Evolutionary conservation across 2,329 filamentous ascomycete species (phyloP).

Genomic region (Colletotrichum coccodes): DNA sequence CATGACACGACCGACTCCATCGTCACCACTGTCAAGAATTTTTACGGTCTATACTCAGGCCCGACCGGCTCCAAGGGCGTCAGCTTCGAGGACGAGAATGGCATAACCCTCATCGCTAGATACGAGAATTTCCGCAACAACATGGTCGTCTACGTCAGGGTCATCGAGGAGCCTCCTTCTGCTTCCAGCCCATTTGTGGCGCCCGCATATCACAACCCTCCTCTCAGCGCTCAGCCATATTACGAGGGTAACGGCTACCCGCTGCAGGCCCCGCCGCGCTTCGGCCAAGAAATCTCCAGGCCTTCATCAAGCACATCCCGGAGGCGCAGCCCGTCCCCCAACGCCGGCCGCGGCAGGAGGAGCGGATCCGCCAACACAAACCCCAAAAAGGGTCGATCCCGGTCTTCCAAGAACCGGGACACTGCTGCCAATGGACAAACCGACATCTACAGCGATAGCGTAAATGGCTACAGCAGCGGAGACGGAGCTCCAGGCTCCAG

Average conservation of each 20-base stretch:
- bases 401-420: conserved; percentile 75
- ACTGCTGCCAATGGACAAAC: conserved; percentile 55
- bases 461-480: conserved; percentile 86
- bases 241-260: conserved; percentile 65
- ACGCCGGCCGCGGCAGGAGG: conserved; percentile 74
- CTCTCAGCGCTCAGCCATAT: conserved; percentile 63
- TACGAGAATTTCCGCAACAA: conserved; percentile 96
- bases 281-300: conserved; percentile 71
- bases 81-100: conserved; percentile 92
- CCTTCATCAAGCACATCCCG: conserved; percentile 77
- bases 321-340: conserved; percentile 82
- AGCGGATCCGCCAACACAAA: conserved; percentile 77
- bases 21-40: conserved; percentile 98
- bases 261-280: conserved; percentile 58
- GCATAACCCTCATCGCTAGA: conserved; percentile 90
- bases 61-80: conserved; percentile 78
- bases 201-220: conserved; percentile 61
- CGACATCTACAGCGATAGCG: conserved; percentile 72
- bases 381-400: conserved; percentile 74
- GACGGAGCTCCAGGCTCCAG: conserved; percentile 83
- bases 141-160: conserved; percentile 93
- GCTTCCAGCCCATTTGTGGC: conserved; percentile 60
- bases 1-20: conserved; percentile 98
- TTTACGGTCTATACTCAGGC: conserved; percentile 93
- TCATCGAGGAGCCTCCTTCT: conserved; percentile 71